Percentiles rank a stretch among this genome's conserved stretches.
These are phyloP conservation scores for Trichoderma koningiopsis DNA, from an alignment of 2,329 filamentous ascomycete species.

Conservation along the genomic window DNA sequence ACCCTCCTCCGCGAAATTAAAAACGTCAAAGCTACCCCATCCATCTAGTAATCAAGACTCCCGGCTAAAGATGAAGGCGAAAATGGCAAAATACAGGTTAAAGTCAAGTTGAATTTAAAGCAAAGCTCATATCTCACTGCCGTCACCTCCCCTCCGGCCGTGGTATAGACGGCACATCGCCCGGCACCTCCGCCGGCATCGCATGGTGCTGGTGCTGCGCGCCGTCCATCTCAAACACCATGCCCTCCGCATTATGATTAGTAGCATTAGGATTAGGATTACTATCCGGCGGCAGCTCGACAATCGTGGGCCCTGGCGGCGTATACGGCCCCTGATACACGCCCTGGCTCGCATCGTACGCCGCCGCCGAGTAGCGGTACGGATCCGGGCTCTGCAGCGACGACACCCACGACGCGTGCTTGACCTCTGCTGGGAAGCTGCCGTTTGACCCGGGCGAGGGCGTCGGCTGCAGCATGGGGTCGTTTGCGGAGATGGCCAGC, in stretches of 20 bases:
- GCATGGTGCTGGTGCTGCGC: not conserved
- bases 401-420: conserved; percentile 26
- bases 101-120: not conserved
- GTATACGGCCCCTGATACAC: conserved; percentile 26
- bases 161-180: conserved; percentile 9
- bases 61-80: not conserved
- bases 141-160: not conserved
- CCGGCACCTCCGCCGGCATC: conserved; percentile 26
- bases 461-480: conserved; percentile 24
- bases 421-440: conserved; percentile 25
- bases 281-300: conserved; percentile 25
- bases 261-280: not conserved
- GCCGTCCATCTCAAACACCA: conserved; percentile 29
- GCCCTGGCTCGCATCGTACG: conserved; percentile 15
- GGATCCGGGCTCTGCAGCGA: conserved; percentile 23
- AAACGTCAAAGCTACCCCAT: not conserved
- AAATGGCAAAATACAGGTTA: not conserved
- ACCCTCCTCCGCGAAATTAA: no score
- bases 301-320: conserved; percentile 20
- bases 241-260: not conserved
- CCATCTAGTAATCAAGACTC: not conserved
- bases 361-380: conserved; percentile 22
- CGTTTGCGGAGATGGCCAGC: conserved; percentile 21
- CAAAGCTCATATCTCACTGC: not conserved
- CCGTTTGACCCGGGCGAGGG: conserved; percentile 26